Percentiles rank a stretch among this genome's conserved stretches.
These are phyloP conservation scores for Coix lacrymajobi DNA, from an alignment of 176 grass and related monocot genomes.

Conservation along the genomic window DNA sequence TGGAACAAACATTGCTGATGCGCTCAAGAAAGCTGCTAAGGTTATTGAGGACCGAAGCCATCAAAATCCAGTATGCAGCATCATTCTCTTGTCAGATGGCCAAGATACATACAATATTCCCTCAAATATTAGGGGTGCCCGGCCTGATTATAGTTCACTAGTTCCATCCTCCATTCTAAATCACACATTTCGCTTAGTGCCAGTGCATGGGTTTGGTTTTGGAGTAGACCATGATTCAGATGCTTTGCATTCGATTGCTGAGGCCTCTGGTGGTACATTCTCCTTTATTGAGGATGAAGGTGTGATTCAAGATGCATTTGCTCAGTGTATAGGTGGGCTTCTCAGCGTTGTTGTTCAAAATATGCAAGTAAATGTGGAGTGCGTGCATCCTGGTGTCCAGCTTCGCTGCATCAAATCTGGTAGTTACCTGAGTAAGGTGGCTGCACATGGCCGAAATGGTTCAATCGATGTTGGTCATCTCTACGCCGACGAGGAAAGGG, in stretches of 20 bases:
- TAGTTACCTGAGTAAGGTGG: slow-evolving; percentile 72
- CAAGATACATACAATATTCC: slow-evolving; percentile 92
- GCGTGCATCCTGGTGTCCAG: slow-evolving; percentile 55
- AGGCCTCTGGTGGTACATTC: slow-evolving; percentile 90
- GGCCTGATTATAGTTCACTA: slow-evolving; percentile 61
- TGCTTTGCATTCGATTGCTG: slow-evolving; percentile 76
- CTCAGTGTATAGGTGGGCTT: slow-evolving; percentile 97
- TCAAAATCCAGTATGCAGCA: slow-evolving; percentile 88
- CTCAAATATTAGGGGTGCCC: slow-evolving; percentile 45
- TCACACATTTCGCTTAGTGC: slow-evolving; percentile 33
- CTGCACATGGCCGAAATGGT: slow-evolving; percentile 58
- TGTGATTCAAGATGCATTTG: slow-evolving; percentile 97
- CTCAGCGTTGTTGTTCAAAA: slow-evolving; percentile 87
- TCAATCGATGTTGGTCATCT: slow-evolving; percentile 77
- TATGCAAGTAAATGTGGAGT: slow-evolving; percentile 60
- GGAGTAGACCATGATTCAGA: slow-evolving; percentile 83
- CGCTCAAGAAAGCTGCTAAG: slow-evolving; percentile 72
- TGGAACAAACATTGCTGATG: slow-evolving; percentile 96
- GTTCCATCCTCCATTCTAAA: slow-evolving; percentile 62
- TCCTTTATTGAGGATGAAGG: slow-evolving; percentile 92
- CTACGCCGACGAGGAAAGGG: slow-evolving; percentile 92
- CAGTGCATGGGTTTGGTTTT: slow-evolving; percentile 89
- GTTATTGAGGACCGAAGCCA: slow-evolving; percentile 74
- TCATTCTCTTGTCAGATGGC: slow-evolving; percentile 94
- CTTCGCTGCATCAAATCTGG: slow-evolving; percentile 76